Percentiles rank a stretch among this genome's conserved stretches.
phyloP scores from a whole-genome alignment of 164 flowering plant species.

The Vitis vinifera region ASM3070453v1 NC_081805.1:22964501-22965000 shows the following conservation, averaged over 20 bases:
- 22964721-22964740: conserved; percentile 59
- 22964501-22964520: conserved; percentile 55
- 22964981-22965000: conserved; percentile 72
- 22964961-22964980: conserved; percentile 62
- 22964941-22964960: conserved; percentile 58
- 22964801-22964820: conserved; percentile 59
- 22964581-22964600: conserved; percentile 56
- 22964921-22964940: conserved; percentile 62
- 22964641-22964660: conserved; percentile 60
- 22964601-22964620: conserved; percentile 49
- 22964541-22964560: conserved; percentile 58
- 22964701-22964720: conserved; percentile 54
- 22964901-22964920: conserved; percentile 52
- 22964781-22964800: conserved; percentile 65
- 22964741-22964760: conserved; percentile 62
- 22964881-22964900: conserved; percentile 65
- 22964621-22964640: conserved; percentile 37
- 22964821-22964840: conserved; percentile 39
- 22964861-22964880: conserved; percentile 70
- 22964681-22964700: conserved; percentile 55
- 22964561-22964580: conserved; percentile 72
- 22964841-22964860: conserved; percentile 61
- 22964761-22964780: conserved; percentile 70
- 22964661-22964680: conserved; percentile 69
- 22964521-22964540: conserved; percentile 45